phyloP scores from a whole-genome alignment of 768 basidiomycete species.

The Tulasnella calospora region DNA sequence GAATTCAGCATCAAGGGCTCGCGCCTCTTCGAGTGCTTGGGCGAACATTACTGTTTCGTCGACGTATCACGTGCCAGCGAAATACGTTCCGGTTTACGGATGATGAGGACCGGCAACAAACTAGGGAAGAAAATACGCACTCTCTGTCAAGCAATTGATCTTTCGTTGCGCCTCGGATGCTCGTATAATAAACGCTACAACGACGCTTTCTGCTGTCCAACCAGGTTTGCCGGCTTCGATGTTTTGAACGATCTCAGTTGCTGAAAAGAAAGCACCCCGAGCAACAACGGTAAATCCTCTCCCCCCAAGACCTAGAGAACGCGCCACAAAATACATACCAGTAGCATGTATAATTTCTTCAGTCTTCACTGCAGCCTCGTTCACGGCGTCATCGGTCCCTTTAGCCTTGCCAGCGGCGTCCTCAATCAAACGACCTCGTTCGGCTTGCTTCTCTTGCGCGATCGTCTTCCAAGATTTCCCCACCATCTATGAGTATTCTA shows the following conservation, averaged over 20 bases:
- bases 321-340: not conserved
- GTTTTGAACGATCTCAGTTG: constrained; percentile 31
- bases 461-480: constrained; percentile 18
- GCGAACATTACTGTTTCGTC: constrained; percentile 61
- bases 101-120: not conserved
- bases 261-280: not conserved
- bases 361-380: not conserved
- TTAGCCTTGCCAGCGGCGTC: not conserved
- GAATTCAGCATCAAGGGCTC: constrained; percentile 63
- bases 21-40: constrained; percentile 58
- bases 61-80: not conserved
- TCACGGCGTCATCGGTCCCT: not conserved
- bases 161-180: constrained; percentile 53
- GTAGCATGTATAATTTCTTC: not conserved
- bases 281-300: not conserved
- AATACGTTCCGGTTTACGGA: not conserved
- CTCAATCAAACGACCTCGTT: not conserved
- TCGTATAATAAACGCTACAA: constrained; percentile 44
- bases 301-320: not conserved
- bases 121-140: constrained; percentile 37
- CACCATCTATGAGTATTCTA: not conserved
- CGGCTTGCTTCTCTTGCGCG: constrained; percentile 19
- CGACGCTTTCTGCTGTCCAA: constrained; percentile 41
- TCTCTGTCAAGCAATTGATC: constrained; percentile 78
- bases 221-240: constrained; percentile 30